These are phyloP conservation scores for Tolypocladium amazonense DNA, from an alignment of 2,329 filamentous ascomycete genomes.

Conservation along the genomic window DNA sequence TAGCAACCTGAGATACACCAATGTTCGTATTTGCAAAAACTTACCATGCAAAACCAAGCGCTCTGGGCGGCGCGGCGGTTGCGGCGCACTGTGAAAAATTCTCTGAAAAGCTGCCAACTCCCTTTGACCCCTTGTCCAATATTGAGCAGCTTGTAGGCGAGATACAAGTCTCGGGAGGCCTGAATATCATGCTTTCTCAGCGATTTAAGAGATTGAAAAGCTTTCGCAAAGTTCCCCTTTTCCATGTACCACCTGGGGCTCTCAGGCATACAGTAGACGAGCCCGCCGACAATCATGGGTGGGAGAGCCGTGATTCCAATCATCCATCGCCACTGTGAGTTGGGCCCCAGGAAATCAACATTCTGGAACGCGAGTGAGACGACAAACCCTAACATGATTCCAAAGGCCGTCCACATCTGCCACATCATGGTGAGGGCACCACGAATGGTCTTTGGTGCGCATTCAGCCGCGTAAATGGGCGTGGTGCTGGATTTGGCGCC, in stretches of 20 bases:
- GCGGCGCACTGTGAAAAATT: constrained; percentile 25
- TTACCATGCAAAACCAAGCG: constrained; percentile 25
- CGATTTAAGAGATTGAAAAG: constrained; percentile 39
- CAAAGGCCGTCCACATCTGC: constrained; percentile 25
- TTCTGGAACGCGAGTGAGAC: constrained; percentile 21
- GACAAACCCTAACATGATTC: constrained; percentile 34
- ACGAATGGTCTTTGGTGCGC: constrained; percentile 53
- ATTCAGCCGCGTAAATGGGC: constrained; percentile 66
- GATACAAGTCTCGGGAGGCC: constrained; percentile 49
- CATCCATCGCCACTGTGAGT: constrained; percentile 46
- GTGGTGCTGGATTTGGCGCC: constrained; percentile 53
- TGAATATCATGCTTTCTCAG: constrained; percentile 45
- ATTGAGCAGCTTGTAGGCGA: constrained; percentile 20
- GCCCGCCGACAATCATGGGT: constrained; percentile 37
- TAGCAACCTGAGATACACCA: background rate
- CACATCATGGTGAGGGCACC: constrained; percentile 73
- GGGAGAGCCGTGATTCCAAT: constrained; percentile 47
- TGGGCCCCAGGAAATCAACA: constrained; percentile 19
- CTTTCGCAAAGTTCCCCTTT: constrained; percentile 37
- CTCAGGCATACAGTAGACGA: constrained; percentile 55
- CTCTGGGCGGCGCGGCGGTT: constrained; percentile 25
- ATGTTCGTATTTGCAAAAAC: background rate
- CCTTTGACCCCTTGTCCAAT: constrained; percentile 13
- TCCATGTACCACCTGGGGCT: constrained; percentile 40
- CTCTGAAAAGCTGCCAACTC: constrained; percentile 29